Evolutionary conservation across 768 basidiomycete genomes (phyloP), one percentile per base, ranked within the genome.

Genomic region (Hortiboletus campestris): DNA sequence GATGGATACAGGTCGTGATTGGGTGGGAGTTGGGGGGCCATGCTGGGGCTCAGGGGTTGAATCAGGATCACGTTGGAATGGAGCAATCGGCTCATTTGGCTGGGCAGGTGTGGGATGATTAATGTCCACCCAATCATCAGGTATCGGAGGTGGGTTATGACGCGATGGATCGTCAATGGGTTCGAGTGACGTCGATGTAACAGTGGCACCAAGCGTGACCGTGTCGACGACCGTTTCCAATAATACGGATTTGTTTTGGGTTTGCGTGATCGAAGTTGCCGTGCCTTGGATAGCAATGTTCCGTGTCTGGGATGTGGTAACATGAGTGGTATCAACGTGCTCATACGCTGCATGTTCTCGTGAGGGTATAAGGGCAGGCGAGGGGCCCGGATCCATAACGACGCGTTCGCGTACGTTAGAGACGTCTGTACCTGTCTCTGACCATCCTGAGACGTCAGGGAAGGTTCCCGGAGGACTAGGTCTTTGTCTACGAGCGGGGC

Each of bases 81-180:
- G 48, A 42, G 42, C n/a, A 39, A 56, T 47, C 0, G 62, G 54
- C 38, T 56, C 56, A 22, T 51, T 56, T 2, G 55, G 13, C 25
- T 22, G 58, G 34, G 57, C 31, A 12, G 49, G 52, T 13, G 47
- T 29, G 10, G 59, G 58, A 25, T 34, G 59, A 8, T 53, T 38
- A 25, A 72, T 19, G 40, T 69, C 59, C 13, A 72, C 65, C 69
- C 71, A 72, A 32, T 71, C 71, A 35, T 71, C 69, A 14, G 65
- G 62, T 60, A 65, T 63, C 19, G 31, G 49, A 32, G 56, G 65
- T 22, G 59, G 60, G 22, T 60, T 55, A 39, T 47, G 57, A 48
- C 52, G 57, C n/a, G 61, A 70, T 51, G 49, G 43, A 12, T 64
- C 62, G 10, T 60, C 54, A 1, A 58, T 20, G 8, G 43, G 46